Percentiles rank a stretch among this genome's conserved stretches.
These are phyloP conservation scores for Tylopilus felleus DNA, from an alignment of 768 basidiomycete genomes.

Conservation along the genomic window DNA sequence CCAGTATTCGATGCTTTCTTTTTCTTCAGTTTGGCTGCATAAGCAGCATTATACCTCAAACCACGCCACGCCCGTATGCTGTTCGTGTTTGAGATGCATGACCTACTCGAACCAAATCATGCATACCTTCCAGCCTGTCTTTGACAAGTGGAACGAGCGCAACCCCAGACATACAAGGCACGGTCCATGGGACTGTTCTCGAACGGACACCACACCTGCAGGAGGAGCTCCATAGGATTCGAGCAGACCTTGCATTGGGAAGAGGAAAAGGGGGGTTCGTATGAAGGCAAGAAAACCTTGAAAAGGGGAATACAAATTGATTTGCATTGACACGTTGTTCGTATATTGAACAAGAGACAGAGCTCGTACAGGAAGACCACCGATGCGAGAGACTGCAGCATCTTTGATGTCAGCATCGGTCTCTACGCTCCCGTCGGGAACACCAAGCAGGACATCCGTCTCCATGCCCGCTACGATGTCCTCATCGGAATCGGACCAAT, in stretches of 20 bases:
- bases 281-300: constrained; percentile 71
- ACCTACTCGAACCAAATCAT: background rate
- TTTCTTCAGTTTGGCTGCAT: constrained; percentile 68
- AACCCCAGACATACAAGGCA: constrained; percentile 84
- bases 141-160: constrained; percentile 67
- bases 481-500: constrained; percentile 83
- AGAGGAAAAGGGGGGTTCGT: constrained; percentile 58
- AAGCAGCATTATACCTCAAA: constrained; percentile 65
- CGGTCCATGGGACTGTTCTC: constrained; percentile 83
- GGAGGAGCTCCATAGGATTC: constrained; percentile 72
- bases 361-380: constrained; percentile 82
- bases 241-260: constrained; percentile 72
- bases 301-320: constrained; percentile 41
- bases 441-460: constrained; percentile 72
- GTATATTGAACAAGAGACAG: constrained; percentile 45
- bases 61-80: constrained; percentile 85
- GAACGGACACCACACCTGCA: constrained; percentile 90
- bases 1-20: constrained; percentile 45
- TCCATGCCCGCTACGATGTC: constrained; percentile 54
- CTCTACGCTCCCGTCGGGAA: constrained; percentile 73
- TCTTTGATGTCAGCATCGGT: constrained; percentile 59
- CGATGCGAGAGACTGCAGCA: constrained; percentile 84
- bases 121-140: constrained; percentile 73
- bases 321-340: constrained; percentile 42
- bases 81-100: constrained; percentile 13